phyloP scores from a whole-genome alignment of 345 rosid species.

The Sisymbrium irio region DNA sequence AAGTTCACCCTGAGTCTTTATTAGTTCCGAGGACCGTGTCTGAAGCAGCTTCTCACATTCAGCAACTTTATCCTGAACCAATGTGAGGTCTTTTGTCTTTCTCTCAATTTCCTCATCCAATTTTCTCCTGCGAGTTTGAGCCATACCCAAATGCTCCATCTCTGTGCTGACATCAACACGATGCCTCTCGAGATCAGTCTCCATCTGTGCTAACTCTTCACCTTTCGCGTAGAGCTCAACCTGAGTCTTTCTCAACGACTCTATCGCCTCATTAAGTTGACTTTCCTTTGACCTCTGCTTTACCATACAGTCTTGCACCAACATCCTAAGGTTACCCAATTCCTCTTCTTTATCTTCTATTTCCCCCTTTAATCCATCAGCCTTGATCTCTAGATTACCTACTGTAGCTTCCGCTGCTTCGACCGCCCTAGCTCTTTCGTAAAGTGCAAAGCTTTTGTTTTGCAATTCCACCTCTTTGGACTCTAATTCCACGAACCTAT shows the following conservation, averaged over 20 bases:
- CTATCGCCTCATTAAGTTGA: conserved; percentile 4
- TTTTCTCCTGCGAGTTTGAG: background rate
- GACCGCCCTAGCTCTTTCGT: conserved; percentile 12
- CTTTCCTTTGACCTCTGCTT: background rate
- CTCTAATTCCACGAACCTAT: background rate
- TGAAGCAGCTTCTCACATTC: conserved; percentile 12
- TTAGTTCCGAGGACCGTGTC: background rate
- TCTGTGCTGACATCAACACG: conserved; percentile 7
- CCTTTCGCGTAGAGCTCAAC: background rate
- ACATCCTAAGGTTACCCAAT: background rate
- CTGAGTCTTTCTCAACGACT: conserved; percentile 1
- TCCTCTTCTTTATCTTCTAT: background rate
- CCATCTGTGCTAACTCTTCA: background rate
- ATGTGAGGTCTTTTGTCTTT: background rate
- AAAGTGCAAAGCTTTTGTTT: background rate
- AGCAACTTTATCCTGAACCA: background rate
- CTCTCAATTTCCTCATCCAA: conserved; percentile 2
- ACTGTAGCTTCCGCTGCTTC: conserved; percentile 3
- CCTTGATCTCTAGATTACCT: conserved; percentile 7
- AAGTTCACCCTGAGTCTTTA: conserved; percentile 11
- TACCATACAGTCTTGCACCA: conserved; percentile 5
- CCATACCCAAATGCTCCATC: background rate
- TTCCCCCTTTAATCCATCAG: background rate
- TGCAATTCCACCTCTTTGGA: conserved; percentile 13
- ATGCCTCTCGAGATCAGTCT: background rate